Evolutionary conservation across 2,329 filamentous ascomycete species (phyloP), one percentile per base, ranked within the genome.

Genomic region (Hortaea werneckii): DNA sequence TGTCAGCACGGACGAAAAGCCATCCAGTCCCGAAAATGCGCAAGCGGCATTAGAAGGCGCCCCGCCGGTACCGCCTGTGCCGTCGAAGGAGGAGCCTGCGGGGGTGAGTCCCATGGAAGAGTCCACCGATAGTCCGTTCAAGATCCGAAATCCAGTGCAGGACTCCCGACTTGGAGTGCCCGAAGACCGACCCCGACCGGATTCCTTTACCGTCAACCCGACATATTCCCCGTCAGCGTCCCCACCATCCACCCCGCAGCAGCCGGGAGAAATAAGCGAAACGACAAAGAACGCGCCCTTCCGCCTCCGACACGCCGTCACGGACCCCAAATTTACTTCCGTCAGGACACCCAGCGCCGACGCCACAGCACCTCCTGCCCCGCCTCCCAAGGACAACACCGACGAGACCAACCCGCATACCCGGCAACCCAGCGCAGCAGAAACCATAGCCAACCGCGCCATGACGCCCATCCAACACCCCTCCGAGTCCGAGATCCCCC

Each of bases 101-200:
- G 40, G 43, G 10, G 43, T 47, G 3, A 47, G 43, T 13, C 42
- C 43, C 12, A 27, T 44, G 7, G 44, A 47, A 11, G 44, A 40
- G 4, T 11, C 44, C n/a, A 40, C 38, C 9, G n/a, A 9, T 2
- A 37, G 47, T 30, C 52, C 54, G 1, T 60, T 60, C 52, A 58
- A 58, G 45, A 49, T 58, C 28, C 50, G 57, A 27, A 60, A 60
- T 40, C 57, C 56, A 13, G 57, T 58, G 8, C 51, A 49, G 41
- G 56, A 58, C 46, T 8, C 34, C 48, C 9, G 40, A 39, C 10
- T 37, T 45, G 26, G 45, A 42, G 7, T 32, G 6, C 32, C n/a
- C 8, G 32, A 9, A 35, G 32, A 35, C 32, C 34, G 29, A 41
- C 43, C 40, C 10, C 6, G 10, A 11, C 27, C 13, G 20, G 20